Evolutionary conservation across 1,284 basidiomycete species (phyloP).

Genomic region (Lignosus rhinocerotis): DNA sequence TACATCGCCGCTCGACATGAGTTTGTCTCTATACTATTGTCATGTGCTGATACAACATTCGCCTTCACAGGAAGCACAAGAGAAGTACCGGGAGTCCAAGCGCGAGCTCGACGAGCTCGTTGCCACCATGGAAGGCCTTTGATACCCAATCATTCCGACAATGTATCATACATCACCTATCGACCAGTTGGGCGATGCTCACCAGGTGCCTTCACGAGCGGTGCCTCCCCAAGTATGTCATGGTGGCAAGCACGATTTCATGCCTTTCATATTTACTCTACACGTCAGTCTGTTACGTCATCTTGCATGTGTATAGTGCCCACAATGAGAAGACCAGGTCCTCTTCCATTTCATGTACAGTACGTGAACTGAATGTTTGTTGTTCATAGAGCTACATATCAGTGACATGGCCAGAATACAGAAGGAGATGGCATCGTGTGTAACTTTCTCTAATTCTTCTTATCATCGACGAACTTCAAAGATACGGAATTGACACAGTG

Average conservation of each 20-base stretch:
- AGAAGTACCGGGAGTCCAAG: conserved; percentile 80
- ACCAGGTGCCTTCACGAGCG: neutral
- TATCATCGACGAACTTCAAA: conserved; percentile 70
- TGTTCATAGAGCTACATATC: neutral
- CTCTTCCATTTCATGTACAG: neutral
- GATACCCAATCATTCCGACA: conserved; percentile 29
- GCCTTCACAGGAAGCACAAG: conserved; percentile 62
- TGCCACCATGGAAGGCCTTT: conserved; percentile 80
- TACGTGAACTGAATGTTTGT: neutral
- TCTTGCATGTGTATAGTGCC: conserved; percentile 21
- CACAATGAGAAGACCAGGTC: conserved; percentile 8
- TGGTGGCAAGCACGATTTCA: conserved; percentile 17
- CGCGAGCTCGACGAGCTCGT: conserved; percentile 89
- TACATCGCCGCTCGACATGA: neutral
- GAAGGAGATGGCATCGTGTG: neutral
- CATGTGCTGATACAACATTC: neutral
- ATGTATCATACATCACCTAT: conserved; percentile 22
- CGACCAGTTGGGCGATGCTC: conserved; percentile 3
- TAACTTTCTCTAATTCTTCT: conserved; percentile 5
- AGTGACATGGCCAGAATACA: neutral
- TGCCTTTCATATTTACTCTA: conserved; percentile 18
- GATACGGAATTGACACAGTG: conserved; percentile 94
- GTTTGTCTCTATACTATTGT: neutral
- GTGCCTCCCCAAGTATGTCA: conserved; percentile 3
- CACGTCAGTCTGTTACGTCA: conserved; percentile 16